phyloP scores from a whole-genome alignment of 2,329 filamentous ascomycete species.

The Aspergillus alliaceus region DNA sequence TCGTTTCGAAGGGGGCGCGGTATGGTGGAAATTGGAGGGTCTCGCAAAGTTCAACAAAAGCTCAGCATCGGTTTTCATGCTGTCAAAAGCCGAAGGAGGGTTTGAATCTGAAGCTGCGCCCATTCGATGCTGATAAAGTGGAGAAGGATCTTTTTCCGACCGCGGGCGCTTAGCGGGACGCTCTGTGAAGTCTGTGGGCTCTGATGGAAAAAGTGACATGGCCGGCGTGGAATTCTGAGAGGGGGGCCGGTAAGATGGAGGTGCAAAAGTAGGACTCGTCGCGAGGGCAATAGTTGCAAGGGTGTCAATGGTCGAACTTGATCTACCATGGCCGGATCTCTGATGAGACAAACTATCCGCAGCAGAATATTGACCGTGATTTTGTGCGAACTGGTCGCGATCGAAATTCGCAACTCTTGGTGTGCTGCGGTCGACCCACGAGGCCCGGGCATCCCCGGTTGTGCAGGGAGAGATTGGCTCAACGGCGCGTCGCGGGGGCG shows the following conservation, averaged over 20 bases:
- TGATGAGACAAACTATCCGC: slow-evolving; percentile 25
- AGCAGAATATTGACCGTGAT: slow-evolving; percentile 20
- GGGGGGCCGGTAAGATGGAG: slow-evolving; percentile 32
- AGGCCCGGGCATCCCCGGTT: slow-evolving; percentile 29
- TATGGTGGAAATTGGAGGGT: slow-evolving; percentile 35
- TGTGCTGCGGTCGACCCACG: slow-evolving; percentile 30
- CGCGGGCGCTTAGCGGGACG: slow-evolving; percentile 61
- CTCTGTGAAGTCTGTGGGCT: slow-evolving; percentile 36
- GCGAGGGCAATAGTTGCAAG: slow-evolving; percentile 53
- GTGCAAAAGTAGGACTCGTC: slow-evolving; percentile 46
- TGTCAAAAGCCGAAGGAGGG: slow-evolving; percentile 35
- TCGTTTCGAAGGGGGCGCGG: slow-evolving; percentile 25
- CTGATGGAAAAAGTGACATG: slow-evolving; percentile 29
- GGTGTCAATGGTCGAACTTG: slow-evolving; percentile 49
- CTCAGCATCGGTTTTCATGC: slow-evolving; percentile 50
- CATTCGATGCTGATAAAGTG: slow-evolving; percentile 31
- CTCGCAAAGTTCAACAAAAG: slow-evolving; percentile 48
- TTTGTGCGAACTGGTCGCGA: slow-evolving; percentile 21
- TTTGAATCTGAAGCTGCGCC: slow-evolving; percentile 28
- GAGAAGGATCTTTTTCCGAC: slow-evolving; percentile 56
- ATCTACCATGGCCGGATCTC: slow-evolving; percentile 43
- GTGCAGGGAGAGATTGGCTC: slow-evolving; percentile 46
- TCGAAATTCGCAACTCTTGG: slow-evolving; percentile 26
- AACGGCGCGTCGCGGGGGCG: slow-evolving; percentile 47
- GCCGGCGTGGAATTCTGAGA: slow-evolving; percentile 25